These are phyloP conservation scores for Batkoa obscura DNA, from an alignment of 371 early-diverging fungal species.

Conservation along the genomic window DNA sequence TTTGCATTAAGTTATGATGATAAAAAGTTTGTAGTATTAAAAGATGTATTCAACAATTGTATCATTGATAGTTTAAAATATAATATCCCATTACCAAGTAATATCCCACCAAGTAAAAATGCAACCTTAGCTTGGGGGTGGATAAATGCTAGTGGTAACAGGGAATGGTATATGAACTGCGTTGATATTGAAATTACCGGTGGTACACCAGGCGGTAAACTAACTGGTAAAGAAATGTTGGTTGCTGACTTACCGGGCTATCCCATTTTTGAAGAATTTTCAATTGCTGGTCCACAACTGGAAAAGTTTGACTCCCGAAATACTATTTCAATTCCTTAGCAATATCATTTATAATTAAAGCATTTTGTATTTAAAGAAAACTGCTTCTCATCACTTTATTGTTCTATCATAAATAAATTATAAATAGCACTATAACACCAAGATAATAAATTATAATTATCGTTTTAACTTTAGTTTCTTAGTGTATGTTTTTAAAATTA, in stretches of 20 bases:
- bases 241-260: conserved; percentile 5
- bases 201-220: conserved; percentile 7
- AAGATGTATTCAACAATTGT: conserved; percentile 3
- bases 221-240: conserved; percentile 5
- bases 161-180: conserved; percentile 33
- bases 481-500: too few species aligned
- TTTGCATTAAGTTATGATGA: conserved; percentile 40
- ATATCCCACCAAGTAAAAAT: not conserved
- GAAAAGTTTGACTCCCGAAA: not conserved
- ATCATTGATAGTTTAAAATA: conserved; percentile 10
- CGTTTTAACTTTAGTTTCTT: too few species aligned
- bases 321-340: not conserved
- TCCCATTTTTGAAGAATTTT: not conserved
- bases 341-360: too few species aligned
- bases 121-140: conserved; percentile 17
- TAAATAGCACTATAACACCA: too few species aligned
- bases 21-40: conserved; percentile 13
- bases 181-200: conserved; percentile 32
- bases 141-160: not conserved
- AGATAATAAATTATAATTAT: too few species aligned
- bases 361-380: too few species aligned
- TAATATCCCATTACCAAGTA: not conserved
- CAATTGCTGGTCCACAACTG: not conserved
- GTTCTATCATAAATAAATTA: too few species aligned
- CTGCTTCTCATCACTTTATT: too few species aligned